Percentiles rank a stretch among this genome's conserved stretches.
Conservation (phyloP, 139 green algal species). For the Desmodesmus armatus region DNA sequence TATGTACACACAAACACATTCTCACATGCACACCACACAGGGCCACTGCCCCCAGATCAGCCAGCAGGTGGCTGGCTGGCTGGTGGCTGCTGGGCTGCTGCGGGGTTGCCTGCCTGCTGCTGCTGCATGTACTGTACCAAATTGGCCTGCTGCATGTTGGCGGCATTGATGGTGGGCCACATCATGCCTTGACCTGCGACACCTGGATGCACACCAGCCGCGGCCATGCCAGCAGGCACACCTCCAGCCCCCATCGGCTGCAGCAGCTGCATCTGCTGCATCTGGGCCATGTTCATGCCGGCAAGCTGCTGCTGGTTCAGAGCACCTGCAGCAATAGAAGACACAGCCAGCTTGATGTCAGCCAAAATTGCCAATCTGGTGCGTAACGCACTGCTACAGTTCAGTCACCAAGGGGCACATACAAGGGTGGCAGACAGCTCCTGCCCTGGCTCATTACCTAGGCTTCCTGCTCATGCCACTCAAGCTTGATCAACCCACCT, state of each 20-base stretch:
- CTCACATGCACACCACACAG: too few relatives aligned
- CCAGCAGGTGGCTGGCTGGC: too few relatives aligned
- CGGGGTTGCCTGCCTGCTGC: too few relatives aligned
- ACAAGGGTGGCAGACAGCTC: neutral
- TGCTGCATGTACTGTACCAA: conserved; percentile 33
- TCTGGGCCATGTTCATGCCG: neutral
- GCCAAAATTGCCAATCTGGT: neutral
- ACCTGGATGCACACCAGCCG: conserved; percentile 13
- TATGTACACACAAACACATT: too few relatives aligned
- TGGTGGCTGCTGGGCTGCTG: too few relatives aligned
- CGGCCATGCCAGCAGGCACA: conserved; percentile 5
- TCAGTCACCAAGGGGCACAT: neutral
- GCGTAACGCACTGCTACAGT: neutral
- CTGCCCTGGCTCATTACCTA: neutral
- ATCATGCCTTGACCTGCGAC: conserved; percentile 11
- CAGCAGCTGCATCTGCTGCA: conserved; percentile 39
- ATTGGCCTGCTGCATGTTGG: conserved; percentile 30
- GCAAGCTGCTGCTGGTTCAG: conserved; percentile 25
- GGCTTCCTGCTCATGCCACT: neutral
- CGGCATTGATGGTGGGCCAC: neutral
- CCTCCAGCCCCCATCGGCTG: conserved; percentile 11
- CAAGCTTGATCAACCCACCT: neutral
- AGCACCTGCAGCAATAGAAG: neutral
- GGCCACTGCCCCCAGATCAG: too few relatives aligned
- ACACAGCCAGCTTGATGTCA: neutral